A percentile compares a stretch with the other conserved stretches of the same genome.
Conservation (phyloP, 345 rosid genomes). For the Aegle marmelos region DNA sequence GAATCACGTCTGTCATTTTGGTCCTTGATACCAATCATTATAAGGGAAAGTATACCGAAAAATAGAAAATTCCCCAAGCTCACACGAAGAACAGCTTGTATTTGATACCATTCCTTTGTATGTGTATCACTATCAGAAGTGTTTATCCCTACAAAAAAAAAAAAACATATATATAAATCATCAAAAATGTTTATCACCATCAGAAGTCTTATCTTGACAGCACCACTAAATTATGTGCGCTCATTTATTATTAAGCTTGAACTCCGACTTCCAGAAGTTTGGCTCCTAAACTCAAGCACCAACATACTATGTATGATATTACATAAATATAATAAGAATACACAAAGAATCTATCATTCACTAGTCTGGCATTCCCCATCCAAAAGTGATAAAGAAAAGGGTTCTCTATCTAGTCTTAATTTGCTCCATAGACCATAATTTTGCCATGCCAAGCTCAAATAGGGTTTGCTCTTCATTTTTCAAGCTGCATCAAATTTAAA, state of each 20-base stretch:
- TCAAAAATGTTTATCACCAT: neutral
- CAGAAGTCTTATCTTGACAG: neutral
- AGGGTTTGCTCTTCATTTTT: neutral
- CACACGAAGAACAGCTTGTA: constrained; percentile 93
- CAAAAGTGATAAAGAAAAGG: neutral
- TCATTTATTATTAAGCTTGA: neutral
- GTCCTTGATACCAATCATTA: constrained; percentile 94
- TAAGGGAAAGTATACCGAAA: constrained; percentile 62
- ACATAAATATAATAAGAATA: neutral
- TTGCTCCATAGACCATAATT: neutral
- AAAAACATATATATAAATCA: neutral
- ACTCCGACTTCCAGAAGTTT: neutral
- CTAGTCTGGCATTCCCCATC: neutral
- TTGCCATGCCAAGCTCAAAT: neutral
- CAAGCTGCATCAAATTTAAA: neutral
- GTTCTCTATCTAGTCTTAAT: neutral
- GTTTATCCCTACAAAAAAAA: constrained; percentile 66
- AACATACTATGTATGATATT: neutral
- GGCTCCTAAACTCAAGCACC: neutral
- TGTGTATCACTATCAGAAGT: constrained; percentile 51
- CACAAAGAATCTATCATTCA: neutral
- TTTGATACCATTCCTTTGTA: constrained; percentile 80
- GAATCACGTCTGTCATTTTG: constrained; percentile 90
- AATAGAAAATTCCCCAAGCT: constrained; percentile 88
- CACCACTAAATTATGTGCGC: neutral